A percentile compares a stretch with the other conserved stretches of the same genome.
Evolutionary conservation across 148 eudicot species (phyloP).

Genomic region (Chenopodium album): DNA sequence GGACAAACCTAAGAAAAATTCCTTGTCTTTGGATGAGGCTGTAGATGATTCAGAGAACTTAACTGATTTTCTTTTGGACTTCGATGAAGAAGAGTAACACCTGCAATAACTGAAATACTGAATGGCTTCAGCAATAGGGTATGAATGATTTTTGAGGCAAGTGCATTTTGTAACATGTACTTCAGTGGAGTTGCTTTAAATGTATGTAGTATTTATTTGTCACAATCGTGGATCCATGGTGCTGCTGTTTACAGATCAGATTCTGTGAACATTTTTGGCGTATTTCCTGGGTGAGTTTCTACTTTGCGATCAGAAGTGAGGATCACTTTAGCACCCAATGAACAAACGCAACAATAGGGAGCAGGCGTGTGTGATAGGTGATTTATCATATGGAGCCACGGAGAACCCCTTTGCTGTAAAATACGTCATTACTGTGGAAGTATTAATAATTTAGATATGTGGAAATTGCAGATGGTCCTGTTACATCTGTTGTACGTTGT

Average conservation of each 20-base stretch:
- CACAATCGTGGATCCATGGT: neutral
- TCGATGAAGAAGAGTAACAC: conserved; percentile 69
- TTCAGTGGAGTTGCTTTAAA: neutral
- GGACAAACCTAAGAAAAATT: conserved; percentile 60
- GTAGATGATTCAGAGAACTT: conserved; percentile 90
- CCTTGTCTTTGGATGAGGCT: conserved; percentile 81
- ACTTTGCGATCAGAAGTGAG: neutral
- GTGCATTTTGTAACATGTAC: neutral
- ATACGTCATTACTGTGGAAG: neutral
- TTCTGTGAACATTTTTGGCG: neutral
- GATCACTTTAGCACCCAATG: neutral
- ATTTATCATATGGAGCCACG: neutral
- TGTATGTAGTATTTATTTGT: neutral
- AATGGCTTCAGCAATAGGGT: neutral
- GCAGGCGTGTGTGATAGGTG: neutral
- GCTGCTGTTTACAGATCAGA: neutral
- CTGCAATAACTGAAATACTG: neutral
- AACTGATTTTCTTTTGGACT: conserved; percentile 92
- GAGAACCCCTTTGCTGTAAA: neutral
- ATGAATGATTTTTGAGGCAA: neutral
- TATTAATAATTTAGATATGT: neutral
- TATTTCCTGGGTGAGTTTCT: neutral
- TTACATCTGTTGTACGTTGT: too few relatives aligned
- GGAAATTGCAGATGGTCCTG: too few relatives aligned
- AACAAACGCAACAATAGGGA: neutral